A percentile compares a stretch with the other conserved stretches of the same genome.
These are phyloP conservation scores for Eragrostis tef DNA, from an alignment of 202 grass and related monocot species.

Conservation along the genomic window DNA sequence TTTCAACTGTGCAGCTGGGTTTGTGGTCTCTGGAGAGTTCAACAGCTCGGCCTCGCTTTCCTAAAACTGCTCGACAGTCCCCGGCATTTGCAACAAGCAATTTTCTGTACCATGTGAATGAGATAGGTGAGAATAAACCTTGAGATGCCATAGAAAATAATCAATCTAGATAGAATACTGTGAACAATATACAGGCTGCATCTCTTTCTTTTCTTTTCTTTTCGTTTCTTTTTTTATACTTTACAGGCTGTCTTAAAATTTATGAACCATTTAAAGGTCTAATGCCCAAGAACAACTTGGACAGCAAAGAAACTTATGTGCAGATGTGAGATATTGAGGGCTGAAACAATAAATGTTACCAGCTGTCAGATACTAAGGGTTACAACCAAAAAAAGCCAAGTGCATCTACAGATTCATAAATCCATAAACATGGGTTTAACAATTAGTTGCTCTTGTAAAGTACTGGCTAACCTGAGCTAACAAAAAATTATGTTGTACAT, in stretches of 20 bases:
- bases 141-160: constrained; percentile 32
- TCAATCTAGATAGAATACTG: constrained; percentile 28
- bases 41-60: constrained; percentile 83
- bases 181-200: constrained; percentile 20
- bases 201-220: too few species aligned
- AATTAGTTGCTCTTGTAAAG: constrained; percentile 7
- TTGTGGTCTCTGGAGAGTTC: constrained; percentile 90
- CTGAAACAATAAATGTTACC: constrained; percentile 48
- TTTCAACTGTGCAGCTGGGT: constrained; percentile 69
- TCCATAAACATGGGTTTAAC: background rate
- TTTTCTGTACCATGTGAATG: constrained; percentile 63
- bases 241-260: constrained; percentile 1
- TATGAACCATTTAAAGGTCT: constrained; percentile 30
- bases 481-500: constrained; percentile 22
- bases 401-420: constrained; percentile 18
- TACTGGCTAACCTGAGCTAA: constrained; percentile 26
- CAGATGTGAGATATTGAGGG: too few species aligned
- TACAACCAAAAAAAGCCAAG: background rate
- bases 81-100: constrained; percentile 86
- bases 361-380: constrained; percentile 18
- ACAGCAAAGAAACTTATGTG: constrained; percentile 44
- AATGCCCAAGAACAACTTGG: constrained; percentile 35
- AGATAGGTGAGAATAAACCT: constrained; percentile 43
- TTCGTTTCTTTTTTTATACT: background rate
- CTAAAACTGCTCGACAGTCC: constrained; percentile 87